Evolutionary conservation across 129 eudicot species (phyloP), one percentile per base, ranked within the genome.

Genomic region (Flaveria sonorensis): DNA sequence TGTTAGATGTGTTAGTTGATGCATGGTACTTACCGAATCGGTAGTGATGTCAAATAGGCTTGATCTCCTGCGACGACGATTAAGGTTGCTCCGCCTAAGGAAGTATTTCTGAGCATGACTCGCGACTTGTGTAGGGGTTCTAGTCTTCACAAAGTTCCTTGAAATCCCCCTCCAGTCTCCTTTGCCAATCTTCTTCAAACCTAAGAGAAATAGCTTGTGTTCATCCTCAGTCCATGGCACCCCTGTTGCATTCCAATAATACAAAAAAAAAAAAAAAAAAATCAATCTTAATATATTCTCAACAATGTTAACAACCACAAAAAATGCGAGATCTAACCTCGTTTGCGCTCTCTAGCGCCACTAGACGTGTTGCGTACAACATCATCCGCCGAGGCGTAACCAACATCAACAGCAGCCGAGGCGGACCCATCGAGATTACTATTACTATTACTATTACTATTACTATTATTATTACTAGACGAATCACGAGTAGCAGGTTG

Each of bases 161-260:
- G 98, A 91, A 70, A 94, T 91, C 7, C 98, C 97, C 63, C 93
- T 87, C 98, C 98, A 94, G 53, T 94, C 98, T 40, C 98, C 97
- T 77, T 89, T 94, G 2, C 98, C 98, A 46, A 89, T 90, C 75
- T 89, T 89, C 83, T 87, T 79, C 75, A 94, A 57, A 74, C 98
- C 98, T 56, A 89, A 46, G 20, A 94, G 86, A 88, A 94, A 94
- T 50, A 91, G 85, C 81, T 87, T 94, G 76, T 94, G 98, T 67
- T 94, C 98, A n/a, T 94, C 93, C 71, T 94, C 97, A 7, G 98
- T 91, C 98, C 98, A 94, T 26, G 97, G 98, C 62, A 86, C 85
- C 23, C 98, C 98, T 93, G 62, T 62, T 32, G 16, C 18, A 62
- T 16, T 20, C 28, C 73, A 72, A 81, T 45, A 78, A 51, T 9